Base-by-base conservation (phyloP, 495 filamentous ascomycete genomes). In the Aspergillus nidulans region DNA sequence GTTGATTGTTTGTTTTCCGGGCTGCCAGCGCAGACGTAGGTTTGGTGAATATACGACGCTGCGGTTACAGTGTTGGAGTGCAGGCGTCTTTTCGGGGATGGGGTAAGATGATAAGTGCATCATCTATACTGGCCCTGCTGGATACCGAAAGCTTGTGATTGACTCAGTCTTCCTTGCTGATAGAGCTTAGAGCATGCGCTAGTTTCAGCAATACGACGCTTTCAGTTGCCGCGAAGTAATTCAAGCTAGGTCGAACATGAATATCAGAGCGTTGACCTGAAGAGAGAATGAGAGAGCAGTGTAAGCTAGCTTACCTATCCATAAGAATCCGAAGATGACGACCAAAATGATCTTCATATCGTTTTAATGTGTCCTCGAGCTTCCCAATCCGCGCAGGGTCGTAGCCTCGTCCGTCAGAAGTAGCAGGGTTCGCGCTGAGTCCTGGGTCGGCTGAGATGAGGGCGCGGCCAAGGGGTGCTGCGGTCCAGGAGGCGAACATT, bases 141-240 rank as follows among this genome's bases (percentile, higher is more conserved):
- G 36, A 18, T 18, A 4, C 36, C 36, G 4, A 12, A 6, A 34
- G 30, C 3, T n/a, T 4, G 16, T 5, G 4, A 2, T 4, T 18
- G 12, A 8, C 41, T 76, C 73, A 74, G 30, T 76, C 71, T 20
- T 73, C 70, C 55, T 71, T 70, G 51, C 68, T 70, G 53, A 77
- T 77, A 7, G 73, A 69, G 53, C 72, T 77, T 44, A 77, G 58
- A 0, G 72, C 73, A 49, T 77, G 74, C 32, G 74, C 74, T n/a
- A 98, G 76, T 53, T 92, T 89, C 53, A 96, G 70, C 55, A 97
- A 73, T 21, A 96, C 94, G 25, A 97, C 94, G 58, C 94, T 97
- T 73, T 98, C 94, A 2, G 94, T 98, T 0, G 92, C 92, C 1
- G 94, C 94, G 60, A 95, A 95, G 68, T 97, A 96, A 59, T 97